A percentile compares a stretch with the other conserved stretches of the same genome.
These are phyloP conservation scores for Athelia sp. DNA, from an alignment of 1,284 basidiomycete genomes.

Conservation along the genomic window DNA sequence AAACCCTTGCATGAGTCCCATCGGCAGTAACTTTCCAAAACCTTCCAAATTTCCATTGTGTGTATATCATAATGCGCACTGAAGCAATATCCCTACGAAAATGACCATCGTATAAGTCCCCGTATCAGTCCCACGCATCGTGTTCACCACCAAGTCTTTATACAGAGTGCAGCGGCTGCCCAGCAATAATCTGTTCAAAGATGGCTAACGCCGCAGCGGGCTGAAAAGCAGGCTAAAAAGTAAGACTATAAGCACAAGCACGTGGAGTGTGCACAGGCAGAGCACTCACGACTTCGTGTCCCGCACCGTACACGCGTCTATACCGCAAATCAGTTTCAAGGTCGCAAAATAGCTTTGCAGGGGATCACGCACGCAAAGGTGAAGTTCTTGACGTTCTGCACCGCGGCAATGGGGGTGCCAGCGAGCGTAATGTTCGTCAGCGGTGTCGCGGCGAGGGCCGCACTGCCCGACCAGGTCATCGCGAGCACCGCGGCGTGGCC, in stretches of 20 bases:
- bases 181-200: not conserved
- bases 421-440: slow-evolving; percentile 56
- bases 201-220: not conserved
- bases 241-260: too few species aligned
- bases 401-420: slow-evolving; percentile 44
- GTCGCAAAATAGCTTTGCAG: not conserved
- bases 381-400: slow-evolving; percentile 62
- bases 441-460: slow-evolving; percentile 38
- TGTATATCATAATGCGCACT: too few species aligned
- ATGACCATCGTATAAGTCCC: too few species aligned
- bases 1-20: too few species aligned
- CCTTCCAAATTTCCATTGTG: too few species aligned
- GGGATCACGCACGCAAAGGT: slow-evolving; percentile 15
- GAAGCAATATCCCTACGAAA: too few species aligned
- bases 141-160: not conserved
- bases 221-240: not conserved
- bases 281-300: not conserved
- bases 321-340: not conserved
- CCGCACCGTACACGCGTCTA: not conserved
- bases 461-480: slow-evolving; percentile 60
- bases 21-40: too few species aligned
- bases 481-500: slow-evolving; percentile 47
- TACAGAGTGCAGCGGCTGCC: not conserved
- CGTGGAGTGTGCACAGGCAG: too few species aligned
- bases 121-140: too few species aligned